These are phyloP conservation scores for Pisolithus sp. DNA, from an alignment of 768 basidiomycete species.

Conservation along the genomic window DNA sequence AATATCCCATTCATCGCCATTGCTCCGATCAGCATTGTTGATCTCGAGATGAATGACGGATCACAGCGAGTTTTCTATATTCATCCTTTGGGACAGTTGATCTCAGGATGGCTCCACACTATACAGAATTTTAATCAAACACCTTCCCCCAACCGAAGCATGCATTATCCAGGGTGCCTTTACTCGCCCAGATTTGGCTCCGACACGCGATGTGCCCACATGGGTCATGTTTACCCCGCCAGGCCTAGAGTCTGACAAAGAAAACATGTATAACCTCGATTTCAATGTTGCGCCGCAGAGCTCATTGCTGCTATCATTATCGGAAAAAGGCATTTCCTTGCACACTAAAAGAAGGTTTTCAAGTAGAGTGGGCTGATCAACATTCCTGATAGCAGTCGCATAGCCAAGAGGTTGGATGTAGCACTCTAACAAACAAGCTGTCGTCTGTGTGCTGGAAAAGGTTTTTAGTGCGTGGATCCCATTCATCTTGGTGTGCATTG, in stretches of 20 bases:
- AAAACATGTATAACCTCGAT: slow-evolving; percentile 78
- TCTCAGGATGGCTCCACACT: background rate
- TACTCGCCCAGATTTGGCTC: slow-evolving; percentile 42
- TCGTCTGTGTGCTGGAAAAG: too few relatives aligned
- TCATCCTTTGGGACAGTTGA: background rate
- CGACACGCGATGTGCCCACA: slow-evolving; percentile 49
- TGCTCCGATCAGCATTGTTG: slow-evolving; percentile 88
- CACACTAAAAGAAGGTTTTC: slow-evolving; percentile 52
- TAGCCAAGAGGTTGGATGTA: too few relatives aligned
- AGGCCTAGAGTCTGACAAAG: slow-evolving; percentile 32
- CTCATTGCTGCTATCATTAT: slow-evolving; percentile 91
- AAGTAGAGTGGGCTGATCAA: slow-evolving; percentile 42
- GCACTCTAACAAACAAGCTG: too few relatives aligned
- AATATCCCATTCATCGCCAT: slow-evolving; percentile 89
- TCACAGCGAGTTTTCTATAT: slow-evolving; percentile 36
- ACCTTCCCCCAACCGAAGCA: slow-evolving; percentile 81
- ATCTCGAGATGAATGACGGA: slow-evolving; percentile 73
- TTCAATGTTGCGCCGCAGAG: slow-evolving; percentile 96
- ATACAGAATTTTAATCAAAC: slow-evolving; percentile 82
- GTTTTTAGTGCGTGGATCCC: too few relatives aligned
- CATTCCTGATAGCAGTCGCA: too few relatives aligned
- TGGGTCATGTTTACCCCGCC: slow-evolving; percentile 81
- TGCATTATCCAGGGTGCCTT: slow-evolving; percentile 80
- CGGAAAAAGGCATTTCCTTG: slow-evolving; percentile 84
- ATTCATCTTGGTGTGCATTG: too few relatives aligned